Evolutionary conservation across 306 rosid genomes (phyloP), one percentile per base, ranked within the genome.

Genomic region (Adenanthera pavonina): DNA sequence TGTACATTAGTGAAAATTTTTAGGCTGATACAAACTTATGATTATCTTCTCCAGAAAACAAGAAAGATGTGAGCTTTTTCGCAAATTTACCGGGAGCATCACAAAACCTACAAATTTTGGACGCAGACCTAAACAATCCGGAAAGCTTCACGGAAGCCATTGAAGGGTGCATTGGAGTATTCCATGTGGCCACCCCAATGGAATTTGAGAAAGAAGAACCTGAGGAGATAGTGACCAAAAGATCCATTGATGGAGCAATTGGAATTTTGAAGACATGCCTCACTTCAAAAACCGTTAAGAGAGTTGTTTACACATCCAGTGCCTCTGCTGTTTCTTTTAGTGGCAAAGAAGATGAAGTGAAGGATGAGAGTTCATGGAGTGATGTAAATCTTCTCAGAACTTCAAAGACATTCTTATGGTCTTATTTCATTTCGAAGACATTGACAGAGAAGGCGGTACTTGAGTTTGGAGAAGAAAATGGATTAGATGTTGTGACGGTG

Each of bases 301-400:
- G 88, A 41, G 83, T 90, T 38, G 80, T 89, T 13, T 89, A 89
- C 83, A 82, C 92, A 68, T 83, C 89, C 0, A 76, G 83, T 74
- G 77, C 57, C 19, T 9, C 86, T 30, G 69, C 88, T 13, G 83
- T 84, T 10, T 0, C 3, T 6, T 17, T 3, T 1, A 68, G 6
- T 33, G 78, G 67, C 82, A 66, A 62, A 61, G 35, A 70, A 0
- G 78, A 12, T 7, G 19, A 46, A 33, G 60, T 20, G 35, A 5
- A 25, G 59, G 94, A 90, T 76, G 94, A 90, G 73, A 85, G 77
- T 5, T 64, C 34, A 25, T 85, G 91, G 91, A 85, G 84, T 40
- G 87, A 85, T 3, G 56, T 47, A 4, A 91, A 82, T 77, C 52
- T 44, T 19, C 51, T n/a, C 33, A 75, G 56, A 69, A 65, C 56